Base-by-base conservation (phyloP, 2,329 filamentous ascomycete genomes). In the Cercospora sesami region DNA sequence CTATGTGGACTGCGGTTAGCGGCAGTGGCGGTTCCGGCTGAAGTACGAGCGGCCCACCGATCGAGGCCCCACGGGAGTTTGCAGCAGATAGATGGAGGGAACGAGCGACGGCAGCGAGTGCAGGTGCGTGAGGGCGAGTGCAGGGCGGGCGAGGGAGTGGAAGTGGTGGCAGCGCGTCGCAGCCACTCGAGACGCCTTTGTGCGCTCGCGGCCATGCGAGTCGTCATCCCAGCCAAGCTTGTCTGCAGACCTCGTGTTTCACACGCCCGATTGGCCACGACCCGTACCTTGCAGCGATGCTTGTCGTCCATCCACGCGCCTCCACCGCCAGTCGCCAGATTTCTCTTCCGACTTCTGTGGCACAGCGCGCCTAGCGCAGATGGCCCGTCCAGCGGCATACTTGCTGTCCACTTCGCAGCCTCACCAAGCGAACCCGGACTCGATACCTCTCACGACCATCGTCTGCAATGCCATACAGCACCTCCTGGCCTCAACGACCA, bases 321-420 rank as follows among this genome's bases (percentile, higher is more conserved):
- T 59, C 55, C 48, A 23, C 55, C 28, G 18, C 55, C 55, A 33
- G 55, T 59, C 55, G 55, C 18, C 55, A n/a, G 55, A 23, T 21
- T 59, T 36, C 28, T 59, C 31, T 21, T 31, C 55, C 55, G 28
- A 59, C 55, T 31, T 23, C 55, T 59, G 55, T 59, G 55, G 55
- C 55, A 36, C 28, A 33, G 55, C 55, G 28, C 53, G 53, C 53
- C 53, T 57, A 26, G 23, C 23, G 28, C 53, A 57, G 18, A 57
- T 18, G 7, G 23, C 21, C 23, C 23, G 12, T 57, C 23, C 21
- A 21, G 21, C 21, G 23, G 45, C 45, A 23, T 23, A 2, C 21
- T 12, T 48, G 14, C 36, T 48, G 45, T 23, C 18, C 45, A 48
- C 45, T 23, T 48, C 45, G 10, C 45, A 48, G 45, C 45, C n/a